phyloP scores from a whole-genome alignment of 108 stramenopile species.

The Skeletonema grethae region DNA sequence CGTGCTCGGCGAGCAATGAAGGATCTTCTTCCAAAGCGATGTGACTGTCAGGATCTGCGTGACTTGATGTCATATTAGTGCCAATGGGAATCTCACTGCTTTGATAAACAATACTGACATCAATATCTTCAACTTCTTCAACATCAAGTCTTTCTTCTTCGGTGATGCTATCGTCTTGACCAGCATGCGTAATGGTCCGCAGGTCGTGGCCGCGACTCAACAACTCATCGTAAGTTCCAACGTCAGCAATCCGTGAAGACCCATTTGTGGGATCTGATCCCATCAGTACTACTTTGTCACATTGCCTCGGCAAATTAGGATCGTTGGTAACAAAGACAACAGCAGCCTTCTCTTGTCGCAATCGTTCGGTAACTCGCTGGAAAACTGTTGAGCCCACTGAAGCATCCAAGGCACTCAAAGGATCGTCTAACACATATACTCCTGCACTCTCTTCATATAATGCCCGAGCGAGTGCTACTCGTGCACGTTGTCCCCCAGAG shows the following conservation, averaged over 20 bases:
- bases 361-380: constrained; percentile 57
- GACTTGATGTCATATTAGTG: constrained; percentile 27
- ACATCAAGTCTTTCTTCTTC: constrained; percentile 17
- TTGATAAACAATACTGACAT: constrained; percentile 26
- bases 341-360: constrained; percentile 60
- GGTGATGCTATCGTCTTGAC: constrained; percentile 7
- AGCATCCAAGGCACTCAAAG: constrained; percentile 81
- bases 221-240: constrained; percentile 77
- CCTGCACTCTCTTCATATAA: constrained; percentile 88
- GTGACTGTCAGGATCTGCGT: constrained; percentile 72
- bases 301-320: constrained; percentile 70
- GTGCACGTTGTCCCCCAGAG: constrained; percentile 90
- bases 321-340: constrained; percentile 82
- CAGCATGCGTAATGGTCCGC: constrained; percentile 19
- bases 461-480: constrained; percentile 96
- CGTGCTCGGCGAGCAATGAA: constrained; percentile 48
- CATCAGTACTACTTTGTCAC: constrained; percentile 81
- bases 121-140: neutral
- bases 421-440: constrained; percentile 91
- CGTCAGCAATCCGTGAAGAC: constrained; percentile 68
- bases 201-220: constrained; percentile 68
- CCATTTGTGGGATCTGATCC: constrained; percentile 40
- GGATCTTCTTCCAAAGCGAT: constrained; percentile 50
- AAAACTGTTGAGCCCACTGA: constrained; percentile 72
- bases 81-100: constrained; percentile 21